Conservation (phyloP, 306 rosid genomes). For the Begonia masoniana region DNA sequence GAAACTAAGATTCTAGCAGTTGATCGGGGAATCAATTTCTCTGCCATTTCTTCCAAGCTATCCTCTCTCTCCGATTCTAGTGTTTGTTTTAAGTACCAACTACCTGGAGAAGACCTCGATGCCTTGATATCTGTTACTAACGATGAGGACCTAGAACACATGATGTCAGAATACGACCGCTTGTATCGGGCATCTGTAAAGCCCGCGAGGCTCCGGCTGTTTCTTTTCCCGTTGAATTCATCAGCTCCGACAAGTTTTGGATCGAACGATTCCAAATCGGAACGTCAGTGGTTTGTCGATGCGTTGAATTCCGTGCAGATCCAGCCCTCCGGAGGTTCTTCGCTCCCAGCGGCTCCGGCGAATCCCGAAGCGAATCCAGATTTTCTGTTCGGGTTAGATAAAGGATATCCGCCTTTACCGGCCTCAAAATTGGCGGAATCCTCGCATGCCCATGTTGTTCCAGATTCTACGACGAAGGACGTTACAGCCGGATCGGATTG, state of each 20-base stretch:
- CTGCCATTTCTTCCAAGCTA: slow-evolving; percentile 36
- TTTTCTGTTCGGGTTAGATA: slow-evolving; percentile 72
- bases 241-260: slow-evolving; percentile 18
- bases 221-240: slow-evolving; percentile 41
- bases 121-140: slow-evolving; percentile 76
- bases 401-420: slow-evolving; percentile 19
- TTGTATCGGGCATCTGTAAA: slow-evolving; percentile 48
- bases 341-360: slow-evolving; percentile 22
- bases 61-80: slow-evolving; percentile 29
- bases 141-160: slow-evolving; percentile 81
- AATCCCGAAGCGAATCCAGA: slow-evolving; percentile 34
- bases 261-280: slow-evolving; percentile 32
- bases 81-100: slow-evolving; percentile 69
- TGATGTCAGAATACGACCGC: slow-evolving; percentile 88
- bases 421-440: slow-evolving; percentile 21
- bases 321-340: slow-evolving; percentile 27
- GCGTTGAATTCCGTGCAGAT: slow-evolving; percentile 74
- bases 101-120: slow-evolving; percentile 87
- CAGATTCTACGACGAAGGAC: slow-evolving; percentile 24
- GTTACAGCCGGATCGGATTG: slow-evolving; percentile 24
- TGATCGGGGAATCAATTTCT: slow-evolving; percentile 47
- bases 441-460: slow-evolving; percentile 14
- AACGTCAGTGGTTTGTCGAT: slow-evolving; percentile 71
- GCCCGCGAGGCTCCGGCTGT: slow-evolving; percentile 57
- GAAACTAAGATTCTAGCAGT: slow-evolving; percentile 79